These are phyloP conservation scores for Nitzschia inconspicua DNA, from an alignment of 108 stramenopile genomes.

Conservation along the genomic window DNA sequence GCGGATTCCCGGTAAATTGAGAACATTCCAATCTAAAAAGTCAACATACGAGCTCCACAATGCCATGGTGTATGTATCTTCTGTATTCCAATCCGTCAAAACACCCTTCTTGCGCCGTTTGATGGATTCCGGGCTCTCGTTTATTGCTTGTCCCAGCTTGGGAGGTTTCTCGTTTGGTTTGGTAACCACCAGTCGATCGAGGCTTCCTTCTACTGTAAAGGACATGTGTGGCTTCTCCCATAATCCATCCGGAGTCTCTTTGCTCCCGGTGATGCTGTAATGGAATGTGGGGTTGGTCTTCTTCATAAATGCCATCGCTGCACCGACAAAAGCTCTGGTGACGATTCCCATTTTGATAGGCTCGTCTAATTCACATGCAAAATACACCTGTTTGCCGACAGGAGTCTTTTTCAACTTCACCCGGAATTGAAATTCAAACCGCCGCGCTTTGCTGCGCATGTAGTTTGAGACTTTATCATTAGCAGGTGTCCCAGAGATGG, in stretches of 20 bases:
- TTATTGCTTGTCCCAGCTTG: conserved; percentile 62
- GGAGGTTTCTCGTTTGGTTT: conserved; percentile 74
- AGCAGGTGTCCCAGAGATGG: conserved; percentile 13
- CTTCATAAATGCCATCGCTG: conserved; percentile 84
- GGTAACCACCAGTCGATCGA: conserved; percentile 85
- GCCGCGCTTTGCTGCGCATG: conserved; percentile 71
- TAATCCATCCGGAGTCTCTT: conserved; percentile 28
- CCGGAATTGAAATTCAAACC: conserved; percentile 94
- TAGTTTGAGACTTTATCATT: conserved; percentile 47
- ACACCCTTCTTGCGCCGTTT: conserved; percentile 63
- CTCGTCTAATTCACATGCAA: conserved; percentile 80
- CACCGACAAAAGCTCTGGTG: conserved; percentile 78
- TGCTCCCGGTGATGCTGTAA: conserved; percentile 39
- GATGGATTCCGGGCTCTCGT: conserved; percentile 65
- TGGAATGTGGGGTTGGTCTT: conserved; percentile 69
- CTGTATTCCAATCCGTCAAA: conserved; percentile 62
- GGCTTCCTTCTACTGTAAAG: conserved; percentile 71
- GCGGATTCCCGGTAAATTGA: conserved; percentile 83
- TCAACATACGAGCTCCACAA: conserved; percentile 82
- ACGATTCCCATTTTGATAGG: conserved; percentile 85
- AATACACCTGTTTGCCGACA: conserved; percentile 60
- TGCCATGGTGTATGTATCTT: conserved; percentile 83
- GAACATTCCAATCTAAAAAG: conserved; percentile 69
- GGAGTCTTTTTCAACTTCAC: conserved; percentile 78
- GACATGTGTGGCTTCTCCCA: conserved; percentile 80